Base-by-base conservation (phyloP, 805 yeast genomes). In the Lachancea nothofagi region DNA sequence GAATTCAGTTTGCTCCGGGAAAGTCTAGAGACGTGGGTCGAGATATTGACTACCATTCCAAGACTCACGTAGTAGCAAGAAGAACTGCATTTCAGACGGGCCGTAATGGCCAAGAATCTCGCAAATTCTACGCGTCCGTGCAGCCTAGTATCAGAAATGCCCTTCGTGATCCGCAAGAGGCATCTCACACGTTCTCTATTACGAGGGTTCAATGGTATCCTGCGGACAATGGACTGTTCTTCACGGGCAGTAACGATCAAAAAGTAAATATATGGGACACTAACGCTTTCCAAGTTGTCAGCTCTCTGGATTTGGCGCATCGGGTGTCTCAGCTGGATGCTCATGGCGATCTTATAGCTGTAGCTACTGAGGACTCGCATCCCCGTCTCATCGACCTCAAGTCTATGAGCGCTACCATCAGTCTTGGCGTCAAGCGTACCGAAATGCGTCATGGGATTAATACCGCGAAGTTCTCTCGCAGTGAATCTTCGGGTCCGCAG, bases 131-230 rank as follows among this genome's bases (percentile, higher is more conserved):
- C 3, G 21, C 38, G 2, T 38, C 36, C 3, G 20, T 38, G 3
- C 33, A 20, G 14, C 19, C 38, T 14, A 15, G 34, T 19, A 14
- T n/a, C 14, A 17, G 22, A 7, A 29, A 13, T 15, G 14, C 29
- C 6, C 7, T n/a, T 9, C 27, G 18, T 4, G 22, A 15, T 8
- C 19, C 29, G 12, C 37, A 20, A 13, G 37, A n/a, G n/a, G 36
- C 26, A 18, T 20, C 7, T 20, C 97, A 89, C 54, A 57, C 64
- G 14, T 86, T 70, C 56, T 95, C 96, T 0, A 69, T 89, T 0
- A 83, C 95, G 0, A 63, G 75, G 12, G 66, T 85, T 1, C 68
- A 72, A 50, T 89, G 97, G 97, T 90, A 96, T 90, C 88, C 93
- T 0, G 65, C 66, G 32, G 97, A 89, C 59, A 77, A 80, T 24